Percentiles rank a stretch among this genome's conserved stretches.
Conservation (phyloP, 2,329 filamentous ascomycete species). For the Fusarium nodosum region DNA sequence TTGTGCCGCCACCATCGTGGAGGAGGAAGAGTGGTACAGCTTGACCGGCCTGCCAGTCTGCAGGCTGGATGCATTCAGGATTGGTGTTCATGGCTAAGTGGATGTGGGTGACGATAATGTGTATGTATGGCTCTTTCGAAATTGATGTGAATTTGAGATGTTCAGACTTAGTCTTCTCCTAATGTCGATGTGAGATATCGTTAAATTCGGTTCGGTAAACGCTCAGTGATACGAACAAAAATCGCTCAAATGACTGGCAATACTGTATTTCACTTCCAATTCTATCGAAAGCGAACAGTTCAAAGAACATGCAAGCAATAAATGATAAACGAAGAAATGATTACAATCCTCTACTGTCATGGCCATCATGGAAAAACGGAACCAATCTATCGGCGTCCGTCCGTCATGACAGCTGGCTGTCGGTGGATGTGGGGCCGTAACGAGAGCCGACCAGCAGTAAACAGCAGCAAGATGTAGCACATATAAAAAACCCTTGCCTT, state of each 20-base stretch:
- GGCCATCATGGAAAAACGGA: constrained; percentile 6
- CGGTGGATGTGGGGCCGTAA: constrained; percentile 24
- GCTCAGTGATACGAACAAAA: constrained; percentile 24
- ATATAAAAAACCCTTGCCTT: not conserved
- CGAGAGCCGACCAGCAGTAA: constrained; percentile 11
- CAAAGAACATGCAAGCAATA: not conserved
- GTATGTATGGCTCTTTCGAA: not conserved
- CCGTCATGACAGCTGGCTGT: constrained; percentile 27
- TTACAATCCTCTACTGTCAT: not conserved
- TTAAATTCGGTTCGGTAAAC: constrained; percentile 13
- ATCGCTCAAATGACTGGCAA: constrained; percentile 33
- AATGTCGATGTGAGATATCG: not conserved
- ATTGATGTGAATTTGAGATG: not conserved
- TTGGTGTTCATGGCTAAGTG: constrained; percentile 46
- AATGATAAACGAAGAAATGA: constrained; percentile 1
- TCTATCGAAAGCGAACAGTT: not conserved
- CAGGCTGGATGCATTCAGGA: constrained; percentile 54
- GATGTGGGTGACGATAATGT: not conserved
- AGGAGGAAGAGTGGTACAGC: constrained; percentile 67
- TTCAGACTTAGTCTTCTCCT: not conserved
- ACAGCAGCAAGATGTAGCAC: not conserved
- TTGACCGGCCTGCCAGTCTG: constrained; percentile 49
- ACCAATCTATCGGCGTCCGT: constrained; percentile 11
- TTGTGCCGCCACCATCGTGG: constrained; percentile 73
- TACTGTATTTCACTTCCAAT: not conserved